Conservation (phyloP, 1,139 yeast genomes). For the Scheffersomyces segobiensis region DNA sequence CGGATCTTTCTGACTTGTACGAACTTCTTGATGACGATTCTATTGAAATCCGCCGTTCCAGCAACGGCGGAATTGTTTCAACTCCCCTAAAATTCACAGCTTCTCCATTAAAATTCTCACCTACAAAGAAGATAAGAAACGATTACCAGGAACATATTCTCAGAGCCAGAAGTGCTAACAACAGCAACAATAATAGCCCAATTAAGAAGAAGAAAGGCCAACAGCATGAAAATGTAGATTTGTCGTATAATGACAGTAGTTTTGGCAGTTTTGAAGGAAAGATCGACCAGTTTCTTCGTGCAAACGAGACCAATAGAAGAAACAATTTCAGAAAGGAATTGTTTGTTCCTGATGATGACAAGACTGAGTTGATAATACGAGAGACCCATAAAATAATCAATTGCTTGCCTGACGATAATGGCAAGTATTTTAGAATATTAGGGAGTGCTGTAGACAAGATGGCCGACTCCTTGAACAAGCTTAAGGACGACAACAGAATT, state of each 20-base stretch:
- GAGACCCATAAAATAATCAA: slow-evolving; percentile 32
- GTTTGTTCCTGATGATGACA: slow-evolving; percentile 14
- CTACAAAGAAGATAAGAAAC: slow-evolving; percentile 16
- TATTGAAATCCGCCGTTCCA: slow-evolving; percentile 14
- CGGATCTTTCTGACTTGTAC: slow-evolving; percentile 12
- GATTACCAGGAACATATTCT: slow-evolving; percentile 21
- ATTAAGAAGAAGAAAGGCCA: slow-evolving; percentile 6
- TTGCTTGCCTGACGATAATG: slow-evolving; percentile 31
- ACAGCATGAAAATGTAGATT: slow-evolving; percentile 1
- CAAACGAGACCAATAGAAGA: not conserved
- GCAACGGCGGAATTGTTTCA: slow-evolving; percentile 1
- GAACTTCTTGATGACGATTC: slow-evolving; percentile 16
- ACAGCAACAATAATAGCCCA: slow-evolving; percentile 13
- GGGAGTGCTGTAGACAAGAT: slow-evolving; percentile 25
- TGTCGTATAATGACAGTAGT: slow-evolving; percentile 3
- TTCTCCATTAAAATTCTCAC: slow-evolving; percentile 12
- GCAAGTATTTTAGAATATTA: slow-evolving; percentile 21
- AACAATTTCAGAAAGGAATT: not conserved
- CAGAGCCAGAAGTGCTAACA: slow-evolving; percentile 14
- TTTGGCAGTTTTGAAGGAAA: slow-evolving; percentile 2
- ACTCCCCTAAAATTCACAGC: slow-evolving; percentile 14
- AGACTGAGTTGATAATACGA: slow-evolving; percentile 25
- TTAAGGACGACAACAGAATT: slow-evolving; percentile 14
- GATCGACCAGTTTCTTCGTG: slow-evolving; percentile 2
- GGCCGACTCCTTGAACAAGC: slow-evolving; percentile 19